Base-by-base conservation (phyloP, 257 asterid genomes). In the Echium plantagineum region DNA sequence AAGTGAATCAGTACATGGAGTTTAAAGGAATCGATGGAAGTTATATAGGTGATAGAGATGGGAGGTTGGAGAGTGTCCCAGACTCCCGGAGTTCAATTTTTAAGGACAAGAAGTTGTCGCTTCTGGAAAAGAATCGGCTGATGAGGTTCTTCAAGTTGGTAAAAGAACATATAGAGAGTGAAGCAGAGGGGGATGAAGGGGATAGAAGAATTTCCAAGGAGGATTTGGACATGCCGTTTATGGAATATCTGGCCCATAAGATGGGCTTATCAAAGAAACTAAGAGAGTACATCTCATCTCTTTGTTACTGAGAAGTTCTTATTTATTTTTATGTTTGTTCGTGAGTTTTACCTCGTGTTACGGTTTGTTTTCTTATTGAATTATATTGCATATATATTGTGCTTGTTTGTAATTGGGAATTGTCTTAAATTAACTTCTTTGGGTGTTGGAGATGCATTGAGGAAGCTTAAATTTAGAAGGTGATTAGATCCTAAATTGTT, bases 91-190 rank as follows among this genome's bases (percentile, higher is more conserved):
- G 82, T 38, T 97, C 99, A 9, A 93, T 93, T 55, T 89, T 84
- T 57, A 93, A 78, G 72, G 85, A 73, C 52, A 77, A 80, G 55
- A 71, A 61, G 24, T 68, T 93, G 80, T 72, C 81, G 17, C 66
- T 84, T 20, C 31, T 76, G 2, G 97, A 93, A 85, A 93, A 89
- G 78, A 83, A 81, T 72, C 87, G 79, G 88, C 63, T 93, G 77
- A 86, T 81, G 99, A 80, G 79, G 72, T 83, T 93, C 75, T 89
- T 84, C 74, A 88, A 87, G 86, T 67, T 77, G 66, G 96, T 90
- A 21, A 91, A 83, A 76, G 85, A 78, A 56, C 91, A 87, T 68
- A 55, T 78, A 17, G 81, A 67, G 53, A 74, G 68, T 26, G 85
- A 55, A n/a, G 72, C 52, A 5, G 83, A 63, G 61, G 85, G 80